Evolutionary conservation across 441 rosid species (phyloP), one percentile per base, ranked within the genome.

Genomic region (Populus hybrid): DNA sequence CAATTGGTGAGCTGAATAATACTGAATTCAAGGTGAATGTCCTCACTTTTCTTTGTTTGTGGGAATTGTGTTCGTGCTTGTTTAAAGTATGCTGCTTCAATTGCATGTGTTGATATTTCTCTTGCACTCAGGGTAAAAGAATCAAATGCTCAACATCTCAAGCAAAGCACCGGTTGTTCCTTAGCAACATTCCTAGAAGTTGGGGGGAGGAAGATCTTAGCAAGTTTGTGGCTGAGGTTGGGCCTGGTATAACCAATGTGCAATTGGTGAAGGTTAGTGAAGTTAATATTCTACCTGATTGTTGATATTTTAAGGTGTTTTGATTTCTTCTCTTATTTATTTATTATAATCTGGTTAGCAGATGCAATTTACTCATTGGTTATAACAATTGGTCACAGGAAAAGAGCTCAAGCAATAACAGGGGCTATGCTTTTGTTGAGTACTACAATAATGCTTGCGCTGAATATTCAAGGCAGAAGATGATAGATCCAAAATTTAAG

Each of bases 361-460:
- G 8, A 16, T 54, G 73, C 88, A 18, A 18, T 54, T 54, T 54
- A 54, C 61, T 54, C 61, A 18, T 16, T 54, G 21, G 21, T 0
- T 54, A 54, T 54, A 54, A 54, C 21, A 54, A 54, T 18, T 54
- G 61, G 61, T 18, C 61, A 54, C 61, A 54, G 61, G 61, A 54
- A 3, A 54, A 90, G 84, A 91, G 90, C 84, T 77, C 88, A 50
- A 80, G 86, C 82, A 85, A 90, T 73, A 95, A 95, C 85, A 97
- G 99, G 75, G 99, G 99, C 69, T 95, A 86, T 88, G 90, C 93
- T 77, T 95, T 95, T 82, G 83, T 95, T 7, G 99, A 95, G 90
- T 95, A 92, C 79, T 86, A 91, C 83, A 95, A 95, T 88, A 92
- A 92, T 87, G 93, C 94, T 69, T 95, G 99, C 81, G 99, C 99